These are phyloP conservation scores for Yarrowia alimentaria DNA, from an alignment of 805 yeast species.

Conservation along the genomic window DNA sequence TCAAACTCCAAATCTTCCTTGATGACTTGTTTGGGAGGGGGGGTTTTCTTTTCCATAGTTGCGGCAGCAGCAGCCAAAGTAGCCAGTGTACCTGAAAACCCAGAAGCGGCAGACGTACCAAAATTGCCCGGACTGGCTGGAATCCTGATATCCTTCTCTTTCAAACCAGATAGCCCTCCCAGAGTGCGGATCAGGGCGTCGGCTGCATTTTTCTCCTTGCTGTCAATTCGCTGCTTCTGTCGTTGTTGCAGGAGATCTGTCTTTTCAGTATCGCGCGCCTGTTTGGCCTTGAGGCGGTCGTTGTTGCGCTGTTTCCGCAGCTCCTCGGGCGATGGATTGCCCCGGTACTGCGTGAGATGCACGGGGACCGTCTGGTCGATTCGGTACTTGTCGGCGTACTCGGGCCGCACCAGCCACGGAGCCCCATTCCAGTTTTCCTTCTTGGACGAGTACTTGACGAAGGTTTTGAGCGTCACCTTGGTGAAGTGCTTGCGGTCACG, in stretches of 20 bases:
- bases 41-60: conserved; percentile 5
- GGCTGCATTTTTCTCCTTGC: conserved; percentile 21
- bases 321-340: conserved; percentile 27
- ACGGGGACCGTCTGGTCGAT: conserved; percentile 44
- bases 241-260: conserved; percentile 1
- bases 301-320: conserved; percentile 27
- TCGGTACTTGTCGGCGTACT: conserved; percentile 67
- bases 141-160: conserved; percentile 1
- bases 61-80: conserved; percentile 3
- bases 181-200: conserved; percentile 9
- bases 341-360: conserved; percentile 32
- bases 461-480: conserved; percentile 85
- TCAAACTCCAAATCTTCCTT: conserved; percentile 28
- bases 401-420: conserved; percentile 89
- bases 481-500: conserved; percentile 87
- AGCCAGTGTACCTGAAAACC: too few relatives aligned
- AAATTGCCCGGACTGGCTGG: too few relatives aligned
- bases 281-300: conserved; percentile 27
- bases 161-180: conserved; percentile 7
- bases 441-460: conserved; percentile 72
- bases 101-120: too few relatives aligned
- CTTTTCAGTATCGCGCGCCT: conserved; percentile 19
- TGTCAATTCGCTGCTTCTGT: conserved; percentile 12
- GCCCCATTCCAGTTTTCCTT: conserved; percentile 85
- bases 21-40: conserved; percentile 23